phyloP scores from a whole-genome alignment of 495 filamentous ascomycete genomes.

The Articulospora tetracladia region DNA sequence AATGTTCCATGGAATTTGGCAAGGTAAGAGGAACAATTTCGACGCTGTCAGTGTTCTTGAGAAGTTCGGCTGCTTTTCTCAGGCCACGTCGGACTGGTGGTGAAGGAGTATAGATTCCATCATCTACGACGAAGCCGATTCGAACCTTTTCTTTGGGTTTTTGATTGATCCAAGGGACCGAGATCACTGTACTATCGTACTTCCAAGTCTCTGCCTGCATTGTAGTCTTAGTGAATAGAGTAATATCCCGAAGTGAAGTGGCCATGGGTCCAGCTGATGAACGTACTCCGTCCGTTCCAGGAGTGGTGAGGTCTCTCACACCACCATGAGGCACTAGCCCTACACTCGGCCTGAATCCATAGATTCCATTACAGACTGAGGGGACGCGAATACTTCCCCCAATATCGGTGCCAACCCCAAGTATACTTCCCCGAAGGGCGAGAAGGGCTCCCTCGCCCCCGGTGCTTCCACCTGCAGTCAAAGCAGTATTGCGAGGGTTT shows the following conservation, averaged over 20 bases:
- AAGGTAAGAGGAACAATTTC: conserved; percentile 3
- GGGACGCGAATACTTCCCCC: conserved; percentile 64
- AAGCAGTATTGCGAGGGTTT: conserved; percentile 54
- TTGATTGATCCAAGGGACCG: neutral
- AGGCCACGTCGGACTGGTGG: conserved; percentile 11
- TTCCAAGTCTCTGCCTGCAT: conserved; percentile 33
- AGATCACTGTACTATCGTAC: neutral
- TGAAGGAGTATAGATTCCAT: conserved; percentile 12
- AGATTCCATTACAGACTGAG: conserved; percentile 51
- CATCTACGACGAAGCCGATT: conserved; percentile 10
- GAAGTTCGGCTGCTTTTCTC: neutral
- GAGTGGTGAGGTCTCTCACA: neutral
- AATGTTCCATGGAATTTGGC: conserved; percentile 7
- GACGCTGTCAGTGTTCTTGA: neutral
- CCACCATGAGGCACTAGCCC: conserved; percentile 49
- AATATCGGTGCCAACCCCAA: conserved; percentile 60
- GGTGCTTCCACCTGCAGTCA: conserved; percentile 58
- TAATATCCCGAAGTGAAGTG: conserved; percentile 29
- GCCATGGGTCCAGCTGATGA: conserved; percentile 39
- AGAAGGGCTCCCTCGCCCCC: conserved; percentile 54
- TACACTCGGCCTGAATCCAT: conserved; percentile 52
- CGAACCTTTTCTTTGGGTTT: neutral
- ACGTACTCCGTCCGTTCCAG: conserved; percentile 36
- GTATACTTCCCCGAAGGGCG: conserved; percentile 33
- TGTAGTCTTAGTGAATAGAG: conserved; percentile 35